Base-by-base conservation (phyloP, 441 rosid genomes). In the Viola pubescens region DNA sequence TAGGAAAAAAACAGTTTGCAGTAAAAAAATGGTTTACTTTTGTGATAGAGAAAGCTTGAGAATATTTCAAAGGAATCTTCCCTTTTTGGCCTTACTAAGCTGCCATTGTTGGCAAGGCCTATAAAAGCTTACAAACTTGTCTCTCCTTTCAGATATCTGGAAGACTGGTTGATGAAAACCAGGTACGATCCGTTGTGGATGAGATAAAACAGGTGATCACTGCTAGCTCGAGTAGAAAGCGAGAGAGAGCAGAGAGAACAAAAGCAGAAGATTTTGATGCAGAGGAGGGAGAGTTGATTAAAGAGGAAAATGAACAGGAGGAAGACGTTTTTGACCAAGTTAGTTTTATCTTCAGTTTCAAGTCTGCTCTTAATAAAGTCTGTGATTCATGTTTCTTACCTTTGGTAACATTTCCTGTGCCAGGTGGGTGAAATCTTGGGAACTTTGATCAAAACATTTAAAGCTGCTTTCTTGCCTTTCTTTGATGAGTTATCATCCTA, bases 321-420 rank as follows among this genome's bases (percentile, higher is more conserved):
- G 99, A 94, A 74, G 99, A 94, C 74, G 96, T 94, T 70, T 91
- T 94, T 77, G 99, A 94, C 70, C 99, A 94, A 78, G 99, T 94
- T 60, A 73, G 90, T 65, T 11, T 62, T 59, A 11, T 51, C 51
- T 54, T 48, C 50, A 49, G 39, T 42, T 39, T 4, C 38, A 38
- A 19, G 37, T 4, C 41, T 47, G 57, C 38, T 37, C 16, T 66
- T 63, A 9, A 56, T 47, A 38, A 52, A 42, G 13, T 1, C 2
- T 54, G 26, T 26, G 51, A 42, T 51, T 63, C 60, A 7, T 52
- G 5, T 65, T 54, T 56, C 62, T 45, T 56, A 43, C 50, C 59
- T 11, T 45, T 43, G 56, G 41, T 26, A 47, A 7, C 57, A 11
- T 58, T 58, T 70, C 43, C 70, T 50, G 45, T 60, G 60, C 52